Conservation (phyloP, 1,284 basidiomycete species). For the Apiotrichum mycotoxinovorans region DNA sequence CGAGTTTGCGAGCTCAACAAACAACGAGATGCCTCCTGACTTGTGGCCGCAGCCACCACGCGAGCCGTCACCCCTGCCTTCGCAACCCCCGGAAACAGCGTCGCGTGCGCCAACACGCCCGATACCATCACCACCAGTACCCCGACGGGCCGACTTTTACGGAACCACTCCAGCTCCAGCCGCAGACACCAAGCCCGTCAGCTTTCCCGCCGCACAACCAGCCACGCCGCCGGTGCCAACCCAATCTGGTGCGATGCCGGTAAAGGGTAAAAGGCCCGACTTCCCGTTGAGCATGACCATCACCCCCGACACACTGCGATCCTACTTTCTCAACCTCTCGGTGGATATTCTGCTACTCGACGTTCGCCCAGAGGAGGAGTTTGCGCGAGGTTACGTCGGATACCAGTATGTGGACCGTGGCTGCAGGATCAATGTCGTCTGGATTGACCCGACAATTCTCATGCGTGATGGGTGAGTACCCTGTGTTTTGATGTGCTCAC, state of each 20-base stretch:
- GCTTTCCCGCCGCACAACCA: neutral
- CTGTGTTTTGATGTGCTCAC: neutral
- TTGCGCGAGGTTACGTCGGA: constrained; percentile 68
- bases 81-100: no score
- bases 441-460: constrained; percentile 78
- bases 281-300: constrained; percentile 60
- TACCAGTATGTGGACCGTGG: constrained; percentile 48
- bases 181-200: neutral
- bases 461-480: constrained; percentile 62
- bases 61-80: neutral
- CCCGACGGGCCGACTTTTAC: no score
- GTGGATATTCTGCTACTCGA: constrained; percentile 76
- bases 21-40: no score
- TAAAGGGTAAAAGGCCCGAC: constrained; percentile 41
- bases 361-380: constrained; percentile 72
- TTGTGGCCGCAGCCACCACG: neutral
- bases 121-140: no score
- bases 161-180: no score
- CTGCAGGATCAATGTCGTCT: constrained; percentile 60
- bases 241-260: neutral
- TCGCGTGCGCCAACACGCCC: no score
- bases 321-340: constrained; percentile 58
- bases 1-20: no score
- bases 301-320: constrained; percentile 60
- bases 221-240: neutral